Base-by-base conservation (phyloP, 2,329 filamentous ascomycete genomes). In the Ophiostoma sp. region DNA sequence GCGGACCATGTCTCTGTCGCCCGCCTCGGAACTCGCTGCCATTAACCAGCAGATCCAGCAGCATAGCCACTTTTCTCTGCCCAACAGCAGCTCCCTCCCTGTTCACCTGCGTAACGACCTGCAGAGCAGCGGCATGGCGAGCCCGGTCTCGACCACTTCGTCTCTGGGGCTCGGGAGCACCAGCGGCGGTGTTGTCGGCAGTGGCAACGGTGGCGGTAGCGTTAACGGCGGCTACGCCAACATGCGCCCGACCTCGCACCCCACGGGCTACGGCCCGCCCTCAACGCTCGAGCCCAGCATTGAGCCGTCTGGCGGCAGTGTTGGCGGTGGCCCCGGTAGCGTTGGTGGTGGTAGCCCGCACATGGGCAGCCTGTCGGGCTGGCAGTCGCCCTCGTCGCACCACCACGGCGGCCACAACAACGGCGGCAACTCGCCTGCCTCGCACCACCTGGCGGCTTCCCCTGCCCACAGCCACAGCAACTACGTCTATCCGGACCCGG, bases 281-380 rank as follows among this genome's bases (percentile, higher is more conserved):
- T 90, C 92, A 68, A 94, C 93, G 19, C 86, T 98, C 70, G 95
- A 98, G 83, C 94, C 95, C 33, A 95, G 89, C 81, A 88, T 93
- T 75, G 93, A 95, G 80, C 91, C 93, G 76, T 69, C 71, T 28
- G 42, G 71, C 91, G 92, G 78, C 6, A 42, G 57, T 48, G 69
- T 68, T 19, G 70, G 57, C 59, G 69, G 72, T 19, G 70, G 57
- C 9, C 55, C 73, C 0, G 89, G 88, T 1, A 81, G 87, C 72
- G 97, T 93, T 80, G 91, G 89, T n/a, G 90, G 86, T 73, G 92
- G 93, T 71, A 97, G 94, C 81, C 95, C 95, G 69, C 95, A 98
- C 81, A 93, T 97, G 90, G 83, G 84, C 75, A 90, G 87, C 75
- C 87, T 93, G 75, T 50, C 64, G 9, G 92, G 93, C 72, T 98